These are phyloP conservation scores for Chamaecrista fasciculata DNA, from an alignment of 306 rosid species.

Conservation along the genomic window DNA sequence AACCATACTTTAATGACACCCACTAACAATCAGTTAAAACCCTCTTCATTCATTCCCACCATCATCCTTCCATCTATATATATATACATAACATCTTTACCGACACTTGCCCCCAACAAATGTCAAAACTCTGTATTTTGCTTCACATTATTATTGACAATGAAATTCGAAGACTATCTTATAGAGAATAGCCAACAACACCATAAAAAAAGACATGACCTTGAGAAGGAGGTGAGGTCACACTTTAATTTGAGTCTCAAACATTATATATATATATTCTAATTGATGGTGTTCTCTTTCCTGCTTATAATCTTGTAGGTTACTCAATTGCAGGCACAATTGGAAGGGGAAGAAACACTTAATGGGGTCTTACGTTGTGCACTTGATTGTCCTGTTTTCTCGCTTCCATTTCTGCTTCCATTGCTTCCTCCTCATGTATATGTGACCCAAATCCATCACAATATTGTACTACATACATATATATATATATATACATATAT, in stretches of 20 bases:
- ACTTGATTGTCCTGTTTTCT: conserved; percentile 55
- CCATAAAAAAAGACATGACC: conserved; percentile 36
- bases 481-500: too few relatives aligned
- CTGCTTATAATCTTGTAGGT: conserved; percentile 43
- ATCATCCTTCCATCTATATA: neutral
- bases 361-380: conserved; percentile 59
- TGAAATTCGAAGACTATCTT: conserved; percentile 87
- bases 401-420: conserved; percentile 49
- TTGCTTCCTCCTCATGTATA: conserved; percentile 69
- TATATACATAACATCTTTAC: neutral
- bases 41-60: neutral
- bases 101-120: neutral
- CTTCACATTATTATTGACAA: conserved; percentile 18
- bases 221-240: conserved; percentile 49
- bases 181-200: conserved; percentile 25
- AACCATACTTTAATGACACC: neutral
- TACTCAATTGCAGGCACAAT: conserved; percentile 50
- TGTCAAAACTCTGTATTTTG: conserved; percentile 14
- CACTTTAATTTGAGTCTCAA: too few relatives aligned
- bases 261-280: too few relatives aligned
- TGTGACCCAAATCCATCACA: neutral
- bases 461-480: neutral
- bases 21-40: neutral
- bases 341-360: conserved; percentile 63
- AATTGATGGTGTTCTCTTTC: neutral